Evolutionary conservation across 2,329 filamentous ascomycete genomes (phyloP).

Genomic region (Keithomyces neogunnii): DNA sequence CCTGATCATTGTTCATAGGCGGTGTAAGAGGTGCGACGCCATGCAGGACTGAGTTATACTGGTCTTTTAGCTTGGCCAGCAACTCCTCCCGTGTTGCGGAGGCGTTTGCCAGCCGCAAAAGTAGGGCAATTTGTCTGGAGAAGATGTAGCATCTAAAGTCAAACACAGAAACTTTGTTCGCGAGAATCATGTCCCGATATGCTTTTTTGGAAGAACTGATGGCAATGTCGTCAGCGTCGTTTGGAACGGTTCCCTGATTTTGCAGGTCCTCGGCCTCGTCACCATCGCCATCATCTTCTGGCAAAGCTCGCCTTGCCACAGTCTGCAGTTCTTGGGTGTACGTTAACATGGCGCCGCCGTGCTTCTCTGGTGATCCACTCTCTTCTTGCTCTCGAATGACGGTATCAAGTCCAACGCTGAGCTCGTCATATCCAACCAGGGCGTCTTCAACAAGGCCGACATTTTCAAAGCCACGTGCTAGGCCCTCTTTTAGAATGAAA

Average conservation of each 20-base stretch:
- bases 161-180: constrained; percentile 91
- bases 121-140: constrained; percentile 72
- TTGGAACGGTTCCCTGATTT: constrained; percentile 27
- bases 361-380: constrained; percentile 50
- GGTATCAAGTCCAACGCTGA: constrained; percentile 77
- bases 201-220: constrained; percentile 62
- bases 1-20: constrained; percentile 43
- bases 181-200: constrained; percentile 85
- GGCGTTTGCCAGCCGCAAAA: constrained; percentile 75
- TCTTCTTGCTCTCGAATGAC: constrained; percentile 66
- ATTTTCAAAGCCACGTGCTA: constrained; percentile 90
- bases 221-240: constrained; percentile 47
- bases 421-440: constrained; percentile 87
- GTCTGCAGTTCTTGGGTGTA: constrained; percentile 67
- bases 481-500: constrained; percentile 92
- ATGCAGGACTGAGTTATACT: constrained; percentile 49
- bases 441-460: constrained; percentile 95
- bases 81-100: constrained; percentile 55
- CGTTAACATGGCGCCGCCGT: constrained; percentile 62
- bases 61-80: constrained; percentile 51
- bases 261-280: constrained; percentile 43
- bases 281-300: constrained; percentile 23
- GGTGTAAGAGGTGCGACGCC: constrained; percentile 46
- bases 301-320: constrained; percentile 44
- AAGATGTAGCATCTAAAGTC: constrained; percentile 95